Percentiles rank a stretch among this genome's conserved stretches.
These are phyloP conservation scores for Echeveria elegans DNA, from an alignment of 164 flowering plant species.

Conservation along the genomic window DNA sequence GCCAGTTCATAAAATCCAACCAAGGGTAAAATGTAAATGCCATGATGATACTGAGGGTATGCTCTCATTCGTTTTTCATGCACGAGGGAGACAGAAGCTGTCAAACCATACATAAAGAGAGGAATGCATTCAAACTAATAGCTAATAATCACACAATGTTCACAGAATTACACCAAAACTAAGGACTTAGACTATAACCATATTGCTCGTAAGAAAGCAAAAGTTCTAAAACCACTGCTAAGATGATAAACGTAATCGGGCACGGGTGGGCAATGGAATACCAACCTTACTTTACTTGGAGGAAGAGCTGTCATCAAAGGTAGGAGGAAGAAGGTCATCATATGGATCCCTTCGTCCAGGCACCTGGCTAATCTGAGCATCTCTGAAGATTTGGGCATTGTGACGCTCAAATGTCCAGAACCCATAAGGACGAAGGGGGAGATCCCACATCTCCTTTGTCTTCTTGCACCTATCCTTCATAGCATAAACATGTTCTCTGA, in stretches of 20 bases:
- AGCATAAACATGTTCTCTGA: slow-evolving; percentile 62
- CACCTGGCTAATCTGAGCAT: slow-evolving; percentile 79
- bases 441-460: slow-evolving; percentile 89
- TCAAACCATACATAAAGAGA: too few relatives aligned
- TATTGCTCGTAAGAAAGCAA: neutral
- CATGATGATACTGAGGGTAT: too few relatives aligned
- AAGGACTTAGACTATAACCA: neutral
- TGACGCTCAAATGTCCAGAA: slow-evolving; percentile 97
- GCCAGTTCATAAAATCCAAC: too few relatives aligned
- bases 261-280: neutral
- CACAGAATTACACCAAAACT: neutral
- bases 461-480: slow-evolving; percentile 58
- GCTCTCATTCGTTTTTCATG: too few relatives aligned
- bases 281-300: slow-evolving; percentile 4
- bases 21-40: too few relatives aligned
- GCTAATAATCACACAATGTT: neutral
- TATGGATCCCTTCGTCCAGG: slow-evolving; percentile 81
- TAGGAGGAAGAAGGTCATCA: slow-evolving; percentile 53
- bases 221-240: neutral
- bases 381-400: slow-evolving; percentile 72
- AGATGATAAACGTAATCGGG: neutral
- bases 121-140: too few relatives aligned
- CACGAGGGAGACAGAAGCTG: too few relatives aligned
- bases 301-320: slow-evolving; percentile 1
- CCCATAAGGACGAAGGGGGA: slow-evolving; percentile 84